Percentiles rank a stretch among this genome's conserved stretches.
Evolutionary conservation across 371 early-diverging fungal species (phyloP).

Genomic region (Phascolomyces articulosus): DNA sequence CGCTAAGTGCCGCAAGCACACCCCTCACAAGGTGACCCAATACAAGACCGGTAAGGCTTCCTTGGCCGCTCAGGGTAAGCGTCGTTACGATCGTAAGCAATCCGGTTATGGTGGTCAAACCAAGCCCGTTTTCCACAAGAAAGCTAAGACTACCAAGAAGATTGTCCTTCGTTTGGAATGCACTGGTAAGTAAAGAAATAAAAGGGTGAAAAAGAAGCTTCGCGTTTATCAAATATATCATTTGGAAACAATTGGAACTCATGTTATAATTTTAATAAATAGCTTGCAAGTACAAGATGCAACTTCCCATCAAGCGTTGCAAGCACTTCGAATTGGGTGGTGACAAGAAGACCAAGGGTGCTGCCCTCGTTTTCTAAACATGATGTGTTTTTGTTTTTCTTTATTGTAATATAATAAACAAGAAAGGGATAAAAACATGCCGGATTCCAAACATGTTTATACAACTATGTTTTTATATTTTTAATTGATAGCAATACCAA

Average conservation of each 20-base stretch:
- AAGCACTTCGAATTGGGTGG: constrained; percentile 99
- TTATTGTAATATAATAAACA: background rate
- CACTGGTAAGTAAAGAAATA: constrained; percentile 49
- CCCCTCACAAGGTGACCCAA: constrained; percentile 98
- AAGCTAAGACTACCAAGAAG: constrained; percentile 99
- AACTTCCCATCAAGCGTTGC: constrained; percentile 97
- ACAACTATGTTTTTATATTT: background rate
- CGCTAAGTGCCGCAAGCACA: constrained; percentile 96
- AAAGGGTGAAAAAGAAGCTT: background rate
- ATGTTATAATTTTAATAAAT: background rate
- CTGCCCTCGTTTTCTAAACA: constrained; percentile 77
- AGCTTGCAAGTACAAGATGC: constrained; percentile 96
- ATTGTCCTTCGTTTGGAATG: constrained; percentile 98
- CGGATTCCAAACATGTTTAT: background rate
- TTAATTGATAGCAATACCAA: constrained; percentile 44
- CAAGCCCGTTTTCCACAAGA: constrained; percentile 97
- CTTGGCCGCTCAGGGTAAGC: constrained; percentile 95
- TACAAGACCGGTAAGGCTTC: constrained; percentile 99
- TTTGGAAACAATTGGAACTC: too few relatives aligned
- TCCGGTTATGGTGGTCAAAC: constrained; percentile 99
- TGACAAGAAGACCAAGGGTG: constrained; percentile 92
- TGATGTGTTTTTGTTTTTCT: background rate
- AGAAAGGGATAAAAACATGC: background rate
- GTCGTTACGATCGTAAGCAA: constrained; percentile 76
- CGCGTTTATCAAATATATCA: too few relatives aligned